A percentile compares a stretch with the other conserved stretches of the same genome.
Evolutionary conservation across 495 filamentous ascomycete genomes (phyloP).

Genomic region (Astrothelium subdiscretum): DNA sequence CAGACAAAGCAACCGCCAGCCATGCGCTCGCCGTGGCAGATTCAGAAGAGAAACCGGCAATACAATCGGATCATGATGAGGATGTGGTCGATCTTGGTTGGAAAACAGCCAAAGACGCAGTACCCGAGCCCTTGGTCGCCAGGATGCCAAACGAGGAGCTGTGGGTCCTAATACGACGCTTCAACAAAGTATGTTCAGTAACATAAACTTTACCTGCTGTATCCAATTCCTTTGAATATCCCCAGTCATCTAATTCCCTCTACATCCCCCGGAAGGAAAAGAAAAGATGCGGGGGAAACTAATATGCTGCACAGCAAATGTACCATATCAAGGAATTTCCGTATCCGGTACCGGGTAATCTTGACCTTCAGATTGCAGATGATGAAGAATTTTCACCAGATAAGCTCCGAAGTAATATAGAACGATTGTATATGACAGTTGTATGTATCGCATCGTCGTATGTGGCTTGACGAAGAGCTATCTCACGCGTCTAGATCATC

Average conservation of each 20-base stretch:
- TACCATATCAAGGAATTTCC: slow-evolving; percentile 68
- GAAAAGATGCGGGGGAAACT: too few relatives aligned
- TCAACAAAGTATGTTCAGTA: slow-evolving; percentile 56
- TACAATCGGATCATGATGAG: slow-evolving; percentile 35
- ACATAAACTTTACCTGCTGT: too few relatives aligned
- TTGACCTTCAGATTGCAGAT: slow-evolving; percentile 74
- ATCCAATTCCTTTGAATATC: too few relatives aligned
- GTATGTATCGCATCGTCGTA: slow-evolving; percentile 11
- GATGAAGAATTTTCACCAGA: slow-evolving; percentile 81
- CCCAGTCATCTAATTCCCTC: too few relatives aligned
- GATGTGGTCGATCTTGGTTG: slow-evolving; percentile 63
- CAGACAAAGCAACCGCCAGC: slow-evolving; percentile 24
- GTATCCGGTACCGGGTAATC: slow-evolving; percentile 39
- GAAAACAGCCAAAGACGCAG: slow-evolving; percentile 47
- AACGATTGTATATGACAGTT: slow-evolving; percentile 76
- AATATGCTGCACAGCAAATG: slow-evolving; percentile 66
- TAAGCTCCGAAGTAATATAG: slow-evolving; percentile 69
- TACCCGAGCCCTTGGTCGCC: slow-evolving; percentile 53
- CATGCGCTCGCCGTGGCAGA: slow-evolving; percentile 27
- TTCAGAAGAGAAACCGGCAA: slow-evolving; percentile 35
- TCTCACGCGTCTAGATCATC: slow-evolving; percentile 35
- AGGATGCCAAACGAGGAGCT: slow-evolving; percentile 74
- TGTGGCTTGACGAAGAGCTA: background rate
- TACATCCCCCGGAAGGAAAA: too few relatives aligned
- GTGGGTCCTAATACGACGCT: slow-evolving; percentile 68